Percentiles rank a stretch among this genome's conserved stretches.
Evolutionary conservation across 2,329 filamentous ascomycete species (phyloP).

Genomic region (Phoma sp.): DNA sequence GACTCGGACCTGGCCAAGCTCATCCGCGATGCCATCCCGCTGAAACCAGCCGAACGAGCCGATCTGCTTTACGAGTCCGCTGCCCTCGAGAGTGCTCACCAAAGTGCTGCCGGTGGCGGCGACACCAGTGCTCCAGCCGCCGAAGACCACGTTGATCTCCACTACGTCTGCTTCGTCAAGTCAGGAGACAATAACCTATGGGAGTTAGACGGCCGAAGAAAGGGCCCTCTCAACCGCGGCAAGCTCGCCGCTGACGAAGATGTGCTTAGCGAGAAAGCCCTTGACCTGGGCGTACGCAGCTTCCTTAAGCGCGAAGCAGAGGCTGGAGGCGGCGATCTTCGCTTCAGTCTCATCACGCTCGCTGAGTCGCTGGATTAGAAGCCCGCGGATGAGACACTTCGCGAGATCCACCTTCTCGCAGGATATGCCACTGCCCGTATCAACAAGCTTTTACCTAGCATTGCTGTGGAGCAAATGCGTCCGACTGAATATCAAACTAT

Average conservation of each 20-base stretch:
- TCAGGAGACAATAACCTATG: conserved; percentile 72
- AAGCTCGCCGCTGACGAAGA: conserved; percentile 53
- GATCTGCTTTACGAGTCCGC: conserved; percentile 78
- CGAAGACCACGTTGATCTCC: conserved; percentile 84
- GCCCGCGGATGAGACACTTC: neutral
- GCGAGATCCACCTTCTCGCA: neutral
- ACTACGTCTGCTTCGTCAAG: conserved; percentile 96
- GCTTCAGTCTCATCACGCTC: conserved; percentile 69
- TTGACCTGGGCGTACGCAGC: conserved; percentile 71
- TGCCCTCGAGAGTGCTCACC: conserved; percentile 79
- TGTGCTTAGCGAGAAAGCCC: conserved; percentile 71
- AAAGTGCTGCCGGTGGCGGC: conserved; percentile 75
- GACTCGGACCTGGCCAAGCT: conserved; percentile 69
- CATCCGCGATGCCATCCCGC: conserved; percentile 72
- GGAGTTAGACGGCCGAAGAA: conserved; percentile 79
- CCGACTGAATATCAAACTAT: neutral
- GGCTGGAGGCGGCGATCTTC: conserved; percentile 63
- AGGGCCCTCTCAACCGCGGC: conserved; percentile 74
- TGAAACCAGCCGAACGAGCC: conserved; percentile 72
- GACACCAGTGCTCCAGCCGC: conserved; percentile 81
- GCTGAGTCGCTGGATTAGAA: conserved; percentile 62
- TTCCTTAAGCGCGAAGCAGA: conserved; percentile 66
- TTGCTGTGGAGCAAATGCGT: too few species aligned
- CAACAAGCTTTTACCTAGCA: too few species aligned
- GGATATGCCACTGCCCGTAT: too few species aligned